Base-by-base conservation (phyloP, 805 yeast species). In the Barnettozyma botsteinii region DNA sequence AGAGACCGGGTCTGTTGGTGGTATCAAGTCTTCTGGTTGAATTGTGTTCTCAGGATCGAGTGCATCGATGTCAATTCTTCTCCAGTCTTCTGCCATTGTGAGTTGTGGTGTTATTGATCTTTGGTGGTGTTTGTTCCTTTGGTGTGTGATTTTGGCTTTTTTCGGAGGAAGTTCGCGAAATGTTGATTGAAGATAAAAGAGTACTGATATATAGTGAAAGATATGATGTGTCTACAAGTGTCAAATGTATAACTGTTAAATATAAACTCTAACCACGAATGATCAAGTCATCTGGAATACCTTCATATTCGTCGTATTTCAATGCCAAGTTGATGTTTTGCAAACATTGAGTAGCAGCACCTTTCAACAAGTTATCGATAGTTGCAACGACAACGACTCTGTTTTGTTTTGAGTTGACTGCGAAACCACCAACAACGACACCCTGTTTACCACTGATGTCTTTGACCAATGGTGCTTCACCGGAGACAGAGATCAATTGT, bases 261-360 rank as follows among this genome's bases (percentile, higher is more conserved):
- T n/a, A n/a, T n/a, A n/a, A n/a, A n/a, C n/a, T 31, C 33, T 43
- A 56, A 46, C 60, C 60, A 43, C 60, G 56, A 36, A 56, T 56
- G 47, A 55, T 67, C 52, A 75, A 66, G 53, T 79, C 79, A 44
- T 72, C 76, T 35, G 98, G 97, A 57, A 93, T 93, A 54, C 98
- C 98, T 40, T 81, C 96, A 57, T 84, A 91, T 67, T 93, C 98
- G 35, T 85, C 91, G 63, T 86, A 93, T 19, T 89, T 89, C 68
- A 84, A 67, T 6, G 86, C 84, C 63, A 93, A 71, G 64, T 93
- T 93, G 62, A 94, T 85, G 70, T 93, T 93, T 66, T 93, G 99
- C 62, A 93, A 64, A 67, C 98, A 91, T 67, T 93, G 99, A 14
- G 99, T 93, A 33, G 97, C 95, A 32, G 99, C 99, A 50, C 99